A percentile compares a stretch with the other conserved stretches of the same genome.
Evolutionary conservation across 2,329 filamentous ascomycete species (phyloP).

Genomic region (Xylaria multiplex): DNA sequence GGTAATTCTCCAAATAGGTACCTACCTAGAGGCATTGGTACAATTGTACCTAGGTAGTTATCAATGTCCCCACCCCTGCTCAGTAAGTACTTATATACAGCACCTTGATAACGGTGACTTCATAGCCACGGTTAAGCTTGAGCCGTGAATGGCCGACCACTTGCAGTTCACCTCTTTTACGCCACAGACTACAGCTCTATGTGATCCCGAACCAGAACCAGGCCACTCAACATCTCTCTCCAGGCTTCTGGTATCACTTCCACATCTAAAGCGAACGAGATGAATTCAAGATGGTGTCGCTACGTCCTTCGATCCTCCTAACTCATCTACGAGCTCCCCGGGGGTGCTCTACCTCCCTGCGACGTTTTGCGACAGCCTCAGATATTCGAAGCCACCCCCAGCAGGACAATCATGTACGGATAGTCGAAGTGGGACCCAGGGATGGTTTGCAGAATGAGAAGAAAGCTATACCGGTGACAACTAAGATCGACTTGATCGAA

Average conservation of each 20-base stretch:
- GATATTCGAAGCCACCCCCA: constrained; percentile 41
- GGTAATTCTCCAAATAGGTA: neutral
- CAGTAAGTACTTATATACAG: too few species aligned
- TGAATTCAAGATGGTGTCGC: constrained; percentile 47
- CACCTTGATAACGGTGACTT: constrained; percentile 19
- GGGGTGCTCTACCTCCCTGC: constrained; percentile 31
- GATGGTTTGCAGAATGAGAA: constrained; percentile 77
- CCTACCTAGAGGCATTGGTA: neutral
- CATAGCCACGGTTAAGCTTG: constrained; percentile 19
- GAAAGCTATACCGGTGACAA: constrained; percentile 64
- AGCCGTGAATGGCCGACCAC: constrained; percentile 36
- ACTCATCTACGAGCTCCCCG: constrained; percentile 40
- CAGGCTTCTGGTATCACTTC: constrained; percentile 2
- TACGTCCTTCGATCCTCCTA: constrained; percentile 47
- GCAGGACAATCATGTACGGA: constrained; percentile 50
- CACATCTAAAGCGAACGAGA: constrained; percentile 31
- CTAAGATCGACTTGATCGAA: constrained; percentile 71
- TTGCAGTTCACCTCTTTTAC: constrained; percentile 13
- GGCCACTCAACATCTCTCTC: neutral
- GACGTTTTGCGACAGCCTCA: constrained; percentile 48
- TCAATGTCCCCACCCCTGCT: neutral
- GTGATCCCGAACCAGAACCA: constrained; percentile 1
- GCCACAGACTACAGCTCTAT: constrained; percentile 5
- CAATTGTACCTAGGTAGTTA: neutral
- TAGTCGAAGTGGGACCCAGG: constrained; percentile 75